These are phyloP conservation scores for Tagetes erecta DNA, from an alignment of 129 eudicot genomes.

Conservation along the genomic window DNA sequence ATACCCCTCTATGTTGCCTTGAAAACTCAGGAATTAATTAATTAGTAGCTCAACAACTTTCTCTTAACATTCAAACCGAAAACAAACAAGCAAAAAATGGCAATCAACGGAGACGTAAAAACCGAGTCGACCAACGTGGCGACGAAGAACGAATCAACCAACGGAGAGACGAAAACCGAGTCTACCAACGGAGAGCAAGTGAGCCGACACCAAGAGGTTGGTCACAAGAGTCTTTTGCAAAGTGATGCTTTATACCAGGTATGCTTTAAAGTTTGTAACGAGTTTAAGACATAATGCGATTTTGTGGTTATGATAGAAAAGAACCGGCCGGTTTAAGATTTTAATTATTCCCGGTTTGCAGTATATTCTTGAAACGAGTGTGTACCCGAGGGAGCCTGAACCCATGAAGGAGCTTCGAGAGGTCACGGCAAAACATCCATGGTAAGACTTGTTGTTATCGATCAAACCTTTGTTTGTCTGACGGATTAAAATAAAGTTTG, in stretches of 20 bases:
- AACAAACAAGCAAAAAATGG: slow-evolving; percentile 26
- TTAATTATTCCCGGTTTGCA: slow-evolving; percentile 11
- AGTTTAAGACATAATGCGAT: neutral
- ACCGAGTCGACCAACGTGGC: slow-evolving; percentile 39
- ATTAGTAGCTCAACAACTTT: neutral
- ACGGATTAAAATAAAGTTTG: too few species aligned
- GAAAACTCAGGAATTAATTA: slow-evolving; percentile 24
- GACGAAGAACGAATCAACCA: slow-evolving; percentile 36
- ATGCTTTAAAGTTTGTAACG: neutral
- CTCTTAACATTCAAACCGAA: neutral
- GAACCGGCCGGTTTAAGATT: slow-evolving; percentile 3
- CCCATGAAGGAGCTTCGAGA: slow-evolving; percentile 83
- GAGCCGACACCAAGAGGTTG: slow-evolving; percentile 67
- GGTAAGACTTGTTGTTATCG: slow-evolving; percentile 33
- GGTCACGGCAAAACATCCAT: slow-evolving; percentile 84
- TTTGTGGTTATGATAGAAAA: neutral
- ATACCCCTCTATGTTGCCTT: slow-evolving; percentile 29
- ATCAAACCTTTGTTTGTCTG: neutral
- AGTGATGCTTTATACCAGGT: slow-evolving; percentile 91
- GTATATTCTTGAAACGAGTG: slow-evolving; percentile 89
- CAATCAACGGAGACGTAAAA: slow-evolving; percentile 36
- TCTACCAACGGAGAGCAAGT: slow-evolving; percentile 34
- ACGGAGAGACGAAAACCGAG: slow-evolving; percentile 37
- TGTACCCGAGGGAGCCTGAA: slow-evolving; percentile 85
- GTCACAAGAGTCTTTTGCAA: slow-evolving; percentile 86